These are phyloP conservation scores for Trametes sp. DNA, from an alignment of 1,284 basidiomycete genomes.

Conservation along the genomic window DNA sequence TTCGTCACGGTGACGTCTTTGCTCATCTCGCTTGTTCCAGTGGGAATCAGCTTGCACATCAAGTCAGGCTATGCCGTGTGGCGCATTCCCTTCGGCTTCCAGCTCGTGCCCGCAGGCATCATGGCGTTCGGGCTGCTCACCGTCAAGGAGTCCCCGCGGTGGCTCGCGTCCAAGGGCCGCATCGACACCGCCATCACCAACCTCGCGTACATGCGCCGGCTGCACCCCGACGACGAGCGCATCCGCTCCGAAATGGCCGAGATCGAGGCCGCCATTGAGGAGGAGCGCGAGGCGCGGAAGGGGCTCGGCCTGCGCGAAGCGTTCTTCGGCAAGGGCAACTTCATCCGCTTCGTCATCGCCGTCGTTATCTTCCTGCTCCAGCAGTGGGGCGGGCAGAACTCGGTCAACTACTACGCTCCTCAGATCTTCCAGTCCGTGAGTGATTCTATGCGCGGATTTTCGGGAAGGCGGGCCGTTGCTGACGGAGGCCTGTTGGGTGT, in stretches of 20 bases:
- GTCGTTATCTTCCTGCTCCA: constrained; percentile 68
- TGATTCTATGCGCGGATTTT: background rate
- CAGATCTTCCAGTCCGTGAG: constrained; percentile 72
- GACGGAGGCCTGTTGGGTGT: constrained; percentile 22
- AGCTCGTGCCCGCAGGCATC: constrained; percentile 80
- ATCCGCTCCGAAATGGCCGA: constrained; percentile 64
- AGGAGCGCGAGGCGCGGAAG: constrained; percentile 64
- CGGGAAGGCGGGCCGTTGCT: background rate
- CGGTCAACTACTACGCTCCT: constrained; percentile 81
- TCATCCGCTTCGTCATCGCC: constrained; percentile 72
- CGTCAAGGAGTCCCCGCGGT: constrained; percentile 57
- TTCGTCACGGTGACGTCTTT: background rate
- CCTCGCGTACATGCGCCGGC: constrained; percentile 65
- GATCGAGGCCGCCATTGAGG: constrained; percentile 72
- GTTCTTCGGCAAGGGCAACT: constrained; percentile 79
- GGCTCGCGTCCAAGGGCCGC: constrained; percentile 46
- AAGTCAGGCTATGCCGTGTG: constrained; percentile 59
- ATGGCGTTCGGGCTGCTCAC: constrained; percentile 79
- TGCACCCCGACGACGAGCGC: constrained; percentile 51
- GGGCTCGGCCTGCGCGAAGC: constrained; percentile 67
- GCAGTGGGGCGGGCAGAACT: constrained; percentile 70
- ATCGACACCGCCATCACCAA: constrained; percentile 44
- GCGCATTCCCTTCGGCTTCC: constrained; percentile 79
- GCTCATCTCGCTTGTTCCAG: constrained; percentile 43
- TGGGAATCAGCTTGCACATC: constrained; percentile 67